phyloP scores from a whole-genome alignment of 768 basidiomycete genomes.

The Tylopilus subfusipes region DNA sequence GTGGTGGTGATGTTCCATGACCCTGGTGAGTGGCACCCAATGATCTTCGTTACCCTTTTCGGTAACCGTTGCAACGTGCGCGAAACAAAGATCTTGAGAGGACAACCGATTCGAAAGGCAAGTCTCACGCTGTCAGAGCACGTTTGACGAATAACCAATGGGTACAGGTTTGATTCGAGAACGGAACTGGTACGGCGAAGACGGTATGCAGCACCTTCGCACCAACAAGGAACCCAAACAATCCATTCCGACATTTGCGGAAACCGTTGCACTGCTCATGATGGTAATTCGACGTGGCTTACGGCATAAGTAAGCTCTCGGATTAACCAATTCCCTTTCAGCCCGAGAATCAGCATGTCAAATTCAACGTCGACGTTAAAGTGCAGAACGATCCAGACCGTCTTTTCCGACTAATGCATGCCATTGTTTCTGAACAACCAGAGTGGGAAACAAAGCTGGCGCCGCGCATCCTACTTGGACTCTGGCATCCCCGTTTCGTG shows the following conservation, averaged over 20 bases:
- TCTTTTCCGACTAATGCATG: slow-evolving; percentile 79
- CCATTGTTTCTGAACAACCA: slow-evolving; percentile 56
- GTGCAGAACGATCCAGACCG: slow-evolving; percentile 84
- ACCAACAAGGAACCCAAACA: slow-evolving; percentile 81
- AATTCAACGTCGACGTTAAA: slow-evolving; percentile 91
- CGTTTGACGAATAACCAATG: slow-evolving; percentile 27
- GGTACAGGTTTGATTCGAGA: slow-evolving; percentile 62
- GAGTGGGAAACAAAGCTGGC: slow-evolving; percentile 75
- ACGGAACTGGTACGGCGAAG: slow-evolving; percentile 64
- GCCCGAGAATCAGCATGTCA: slow-evolving; percentile 74
- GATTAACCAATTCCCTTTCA: slow-evolving; percentile 22
- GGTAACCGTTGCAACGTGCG: slow-evolving; percentile 25
- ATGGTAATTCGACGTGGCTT: slow-evolving; percentile 40
- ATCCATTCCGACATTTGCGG: slow-evolving; percentile 83
- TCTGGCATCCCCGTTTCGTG: slow-evolving; percentile 93
- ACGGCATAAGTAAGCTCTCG: slow-evolving; percentile 7
- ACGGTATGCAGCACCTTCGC: slow-evolving; percentile 74
- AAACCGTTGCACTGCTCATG: slow-evolving; percentile 82
- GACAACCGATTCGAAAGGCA: slow-evolving; percentile 78
- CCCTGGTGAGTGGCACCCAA: slow-evolving; percentile 49
- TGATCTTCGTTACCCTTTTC: slow-evolving; percentile 22
- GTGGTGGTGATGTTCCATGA: slow-evolving; percentile 97
- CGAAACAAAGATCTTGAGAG: slow-evolving; percentile 55
- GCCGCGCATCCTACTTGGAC: slow-evolving; percentile 74
- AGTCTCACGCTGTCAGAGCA: slow-evolving; percentile 5